phyloP scores from a whole-genome alignment of 2,329 filamentous ascomycete species.

The Xylaria hypoxylon region DNA sequence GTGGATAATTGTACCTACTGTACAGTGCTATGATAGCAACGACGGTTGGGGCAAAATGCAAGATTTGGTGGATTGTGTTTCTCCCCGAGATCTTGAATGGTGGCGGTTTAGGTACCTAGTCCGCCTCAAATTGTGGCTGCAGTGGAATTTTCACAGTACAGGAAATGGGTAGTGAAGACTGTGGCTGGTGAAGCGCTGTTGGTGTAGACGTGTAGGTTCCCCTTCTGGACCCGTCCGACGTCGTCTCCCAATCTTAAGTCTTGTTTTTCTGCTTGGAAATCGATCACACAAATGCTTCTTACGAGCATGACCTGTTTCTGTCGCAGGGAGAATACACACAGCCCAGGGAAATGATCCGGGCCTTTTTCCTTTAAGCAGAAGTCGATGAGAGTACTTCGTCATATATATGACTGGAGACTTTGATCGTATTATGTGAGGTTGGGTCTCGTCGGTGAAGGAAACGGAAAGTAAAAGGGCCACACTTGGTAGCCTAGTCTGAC shows the following conservation, averaged over 20 bases:
- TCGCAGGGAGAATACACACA: conserved; percentile 25
- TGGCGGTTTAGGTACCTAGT: conserved; percentile 16
- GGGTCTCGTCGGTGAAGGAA: conserved; percentile 33
- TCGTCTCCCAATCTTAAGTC: conserved; percentile 29
- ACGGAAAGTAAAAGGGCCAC: conserved; percentile 19
- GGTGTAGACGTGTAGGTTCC: conserved; percentile 3
- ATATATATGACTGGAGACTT: conserved; percentile 29
- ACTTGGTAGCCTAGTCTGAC: conserved; percentile 15
- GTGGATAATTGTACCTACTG: neutral
- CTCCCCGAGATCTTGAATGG: neutral
- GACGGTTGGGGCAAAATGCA: conserved; percentile 28
- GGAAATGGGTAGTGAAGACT: neutral
- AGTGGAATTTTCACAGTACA: conserved; percentile 15
- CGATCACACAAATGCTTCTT: conserved; percentile 32
- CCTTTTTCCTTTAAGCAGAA: conserved; percentile 17
- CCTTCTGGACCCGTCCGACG: conserved; percentile 32
- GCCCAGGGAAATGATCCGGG: conserved; percentile 17
- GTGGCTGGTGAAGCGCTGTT: conserved; percentile 27
- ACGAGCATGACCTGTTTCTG: conserved; percentile 35
- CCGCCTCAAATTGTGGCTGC: conserved; percentile 29
- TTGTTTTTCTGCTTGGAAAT: conserved; percentile 33
- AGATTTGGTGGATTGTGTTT: neutral
- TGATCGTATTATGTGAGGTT: conserved; percentile 26
- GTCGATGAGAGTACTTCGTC: conserved; percentile 30
- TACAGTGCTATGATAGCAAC: conserved; percentile 18